These are phyloP conservation scores for Plasmopara viticola DNA, from an alignment of 352 stramenopile genomes.

Conservation along the genomic window DNA sequence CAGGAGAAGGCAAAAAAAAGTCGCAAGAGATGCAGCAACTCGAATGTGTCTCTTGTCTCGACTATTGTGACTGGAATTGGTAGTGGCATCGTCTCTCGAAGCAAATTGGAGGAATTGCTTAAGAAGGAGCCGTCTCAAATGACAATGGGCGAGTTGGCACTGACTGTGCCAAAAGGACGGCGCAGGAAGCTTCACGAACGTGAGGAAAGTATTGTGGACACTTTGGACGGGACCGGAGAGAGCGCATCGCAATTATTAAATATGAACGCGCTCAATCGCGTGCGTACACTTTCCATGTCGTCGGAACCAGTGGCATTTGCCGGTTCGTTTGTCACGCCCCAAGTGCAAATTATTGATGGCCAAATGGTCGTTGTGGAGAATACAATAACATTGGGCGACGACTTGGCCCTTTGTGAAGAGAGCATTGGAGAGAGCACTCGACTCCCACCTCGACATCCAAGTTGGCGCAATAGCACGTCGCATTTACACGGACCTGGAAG, in stretches of 20 bases:
- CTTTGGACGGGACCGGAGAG: slow-evolving; percentile 4
- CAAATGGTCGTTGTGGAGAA: slow-evolving; percentile 77
- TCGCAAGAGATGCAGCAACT: slow-evolving; percentile 55
- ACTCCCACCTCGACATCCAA: slow-evolving; percentile 28
- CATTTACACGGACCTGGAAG: slow-evolving; percentile 40
- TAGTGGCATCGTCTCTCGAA: slow-evolving; percentile 21
- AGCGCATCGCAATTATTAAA: slow-evolving; percentile 25
- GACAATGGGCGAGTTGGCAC: slow-evolving; percentile 77
- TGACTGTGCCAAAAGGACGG: slow-evolving; percentile 63
- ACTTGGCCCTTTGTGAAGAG: slow-evolving; percentile 28
- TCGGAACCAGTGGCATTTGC: slow-evolving; percentile 55
- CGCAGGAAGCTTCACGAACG: slow-evolving; percentile 54
- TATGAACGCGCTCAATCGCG: slow-evolving; percentile 38
- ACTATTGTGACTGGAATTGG: slow-evolving; percentile 32
- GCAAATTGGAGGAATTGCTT: slow-evolving; percentile 47
- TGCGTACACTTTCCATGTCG: slow-evolving; percentile 54
- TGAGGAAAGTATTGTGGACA: slow-evolving; percentile 41
- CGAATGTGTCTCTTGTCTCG: slow-evolving; percentile 36
- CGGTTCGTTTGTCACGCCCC: slow-evolving; percentile 64
- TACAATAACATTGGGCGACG: slow-evolving; percentile 59
- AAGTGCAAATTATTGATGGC: slow-evolving; percentile 81
- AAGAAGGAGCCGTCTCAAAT: slow-evolving; percentile 78
- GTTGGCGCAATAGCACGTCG: slow-evolving; percentile 33
- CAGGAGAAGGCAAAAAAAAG: slow-evolving; percentile 14
- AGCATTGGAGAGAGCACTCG: slow-evolving; percentile 14